Evolutionary conservation across 108 stramenopile species (phyloP), one percentile per base, ranked within the genome.

Genomic region (Cyclotella sp.): DNA sequence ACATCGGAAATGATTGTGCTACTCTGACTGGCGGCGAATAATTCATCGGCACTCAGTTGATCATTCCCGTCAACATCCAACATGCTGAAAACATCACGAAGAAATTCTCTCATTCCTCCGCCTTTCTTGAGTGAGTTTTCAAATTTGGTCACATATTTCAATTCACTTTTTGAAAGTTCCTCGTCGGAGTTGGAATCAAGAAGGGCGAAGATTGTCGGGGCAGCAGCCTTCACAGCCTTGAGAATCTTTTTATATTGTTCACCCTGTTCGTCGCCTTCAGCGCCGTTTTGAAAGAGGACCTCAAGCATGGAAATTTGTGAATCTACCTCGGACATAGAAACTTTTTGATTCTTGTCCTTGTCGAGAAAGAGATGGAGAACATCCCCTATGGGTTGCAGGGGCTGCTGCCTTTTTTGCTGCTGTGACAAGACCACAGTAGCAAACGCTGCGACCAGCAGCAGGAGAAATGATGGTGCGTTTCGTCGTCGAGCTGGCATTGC

Each of bases 51-150:
- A 47, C 69, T 78, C 70, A 70, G 65, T 49, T 28, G 39, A 63
- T 78, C 77, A 54, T 78, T 69, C 62, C 28, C 24, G 53, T 78
- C 42, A 19, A 16, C 39, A 64, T 78, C 77, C 0, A 78, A 18
- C 40, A 70, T 34, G 19, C 18, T 9, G 53, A 78, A 78, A 21
- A 78, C 62, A 45, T 78, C 70, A 29, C 77, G 60, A 11, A 78
- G 63, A 13, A 78, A 45, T 15, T 64, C 62, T 63, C 51, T 63
- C 69, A 78, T 71, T 13, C 77, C 69, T 9, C 69, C 77, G 16
- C 51, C 51, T 42, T 78, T 78, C 24, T 77, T 77, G 52, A 78
- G 45, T 10, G 77, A 70, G 7, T 63, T 42, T 57, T 78, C 77
- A 54, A 78, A 78, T 27, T 65, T 53, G 5, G 77, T 70, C 42